Conservation (phyloP, 2,329 filamentous ascomycete species). For the Sarocladium kiliense region DNA sequence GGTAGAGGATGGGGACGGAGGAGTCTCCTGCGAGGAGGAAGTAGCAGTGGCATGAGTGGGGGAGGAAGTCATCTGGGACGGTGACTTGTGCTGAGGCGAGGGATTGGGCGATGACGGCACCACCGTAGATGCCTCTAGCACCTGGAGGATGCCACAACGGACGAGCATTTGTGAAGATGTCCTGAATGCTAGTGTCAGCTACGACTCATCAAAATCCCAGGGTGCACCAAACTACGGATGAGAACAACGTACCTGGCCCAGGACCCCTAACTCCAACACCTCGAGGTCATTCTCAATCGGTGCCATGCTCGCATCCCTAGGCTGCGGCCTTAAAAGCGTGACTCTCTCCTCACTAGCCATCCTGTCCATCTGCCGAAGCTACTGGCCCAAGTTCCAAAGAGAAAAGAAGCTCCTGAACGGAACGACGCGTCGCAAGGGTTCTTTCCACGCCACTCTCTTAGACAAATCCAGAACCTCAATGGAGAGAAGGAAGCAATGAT, state of each 20-base stretch:
- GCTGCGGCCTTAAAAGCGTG: slow-evolving; percentile 62
- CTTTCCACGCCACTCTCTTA: too few relatives aligned
- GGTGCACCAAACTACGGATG: not conserved
- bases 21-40: slow-evolving; percentile 88
- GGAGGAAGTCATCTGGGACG: slow-evolving; percentile 71
- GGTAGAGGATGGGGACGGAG: slow-evolving; percentile 83
- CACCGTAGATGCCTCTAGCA: slow-evolving; percentile 89
- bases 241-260: slow-evolving; percentile 60
- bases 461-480: too few relatives aligned
- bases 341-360: slow-evolving; percentile 23
- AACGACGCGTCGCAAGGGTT: too few relatives aligned
- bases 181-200: slow-evolving; percentile 38
- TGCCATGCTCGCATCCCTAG: slow-evolving; percentile 65
- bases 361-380: not conserved
- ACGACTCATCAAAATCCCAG: too few relatives aligned
- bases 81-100: slow-evolving; percentile 85
- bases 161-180: slow-evolving; percentile 92
- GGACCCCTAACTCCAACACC: slow-evolving; percentile 70
- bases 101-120: slow-evolving; percentile 87
- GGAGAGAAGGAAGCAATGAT: too few relatives aligned
- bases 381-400: too few relatives aligned
- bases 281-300: slow-evolving; percentile 87
- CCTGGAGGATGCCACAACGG: slow-evolving; percentile 88
- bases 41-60: slow-evolving; percentile 99
- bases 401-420: too few relatives aligned